Base-by-base conservation (phyloP, 495 filamentous ascomycete genomes). In the Aspergillus baeticus region DNA sequence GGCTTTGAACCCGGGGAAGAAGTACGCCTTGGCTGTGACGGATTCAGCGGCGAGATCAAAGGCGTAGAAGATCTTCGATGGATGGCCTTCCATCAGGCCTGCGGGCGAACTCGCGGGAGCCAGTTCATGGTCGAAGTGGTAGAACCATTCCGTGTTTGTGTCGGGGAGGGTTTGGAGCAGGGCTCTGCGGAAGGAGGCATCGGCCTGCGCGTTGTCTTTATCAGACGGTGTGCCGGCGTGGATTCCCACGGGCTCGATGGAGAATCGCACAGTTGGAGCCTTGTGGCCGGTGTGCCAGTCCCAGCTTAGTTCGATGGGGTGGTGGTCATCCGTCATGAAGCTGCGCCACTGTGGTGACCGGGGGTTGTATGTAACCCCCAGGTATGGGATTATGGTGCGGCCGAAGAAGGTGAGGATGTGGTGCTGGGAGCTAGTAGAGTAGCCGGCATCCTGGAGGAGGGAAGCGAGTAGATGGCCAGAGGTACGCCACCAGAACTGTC, bases 291-390 rank as follows among this genome's bases (percentile, higher is more conserved):
- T 52, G n/a, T 41, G 50, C 35, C 35, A 52, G 36, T 52, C 50
- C 50, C 50, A 52, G 36, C 50, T 52, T 11, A 52, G 36, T 22
- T 52, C 50, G 8, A 52, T 52, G 17, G 50, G 50, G 17, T 52
- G 13, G 14, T 52, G 50, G 22, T 52, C 36, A 20, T 52, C 50
- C 7, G 50, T 52, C 50, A 52, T 52, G 50, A 52, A 52, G 22
- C 50, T 52, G 22, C 26, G 21, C 50, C 50, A 52, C 23, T 39
- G 26, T 6, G 33, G 50, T 10, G 50, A 22, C 10, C 36, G 18
- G 49, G 17, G 14, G 10, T 13, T 21, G 11, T 31, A 18, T 0
- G 35, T 36, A 1, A 31, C 5, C 10, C 50, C 50, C 14, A 52
- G n/a, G 36, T n/a, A 41, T 1, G 50, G 50, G 21, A 22, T 13